Percentiles rank a stretch among this genome's conserved stretches.
These are phyloP conservation scores for Lipomyces lipofer DNA, from an alignment of 805 yeast genomes.

Conservation along the genomic window DNA sequence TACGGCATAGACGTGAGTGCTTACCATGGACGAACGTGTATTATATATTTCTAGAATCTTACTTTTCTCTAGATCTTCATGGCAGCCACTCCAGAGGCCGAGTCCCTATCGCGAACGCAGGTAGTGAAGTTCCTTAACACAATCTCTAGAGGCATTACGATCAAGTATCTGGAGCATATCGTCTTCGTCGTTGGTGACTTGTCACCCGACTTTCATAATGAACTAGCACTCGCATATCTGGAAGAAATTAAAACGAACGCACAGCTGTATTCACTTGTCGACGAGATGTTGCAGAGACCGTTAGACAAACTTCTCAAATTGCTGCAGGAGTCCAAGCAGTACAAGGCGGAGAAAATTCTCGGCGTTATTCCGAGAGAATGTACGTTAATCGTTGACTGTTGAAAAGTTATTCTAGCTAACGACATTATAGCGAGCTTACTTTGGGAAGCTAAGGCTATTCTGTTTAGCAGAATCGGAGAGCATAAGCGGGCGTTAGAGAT, in stretches of 20 bases:
- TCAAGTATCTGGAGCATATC: constrained; percentile 56
- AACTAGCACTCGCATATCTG: constrained; percentile 50
- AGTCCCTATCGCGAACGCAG: constrained; percentile 53
- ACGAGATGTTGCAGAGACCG: constrained; percentile 24
- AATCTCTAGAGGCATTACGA: constrained; percentile 39
- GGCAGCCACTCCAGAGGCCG: constrained; percentile 62
- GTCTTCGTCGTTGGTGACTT: constrained; percentile 45
- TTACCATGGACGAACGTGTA: too few species aligned
- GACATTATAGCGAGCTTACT: constrained; percentile 10
- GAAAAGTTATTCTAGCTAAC: neutral
- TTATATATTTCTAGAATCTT: neutral
- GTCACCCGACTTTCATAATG: constrained; percentile 46
- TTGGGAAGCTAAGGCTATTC: constrained; percentile 53
- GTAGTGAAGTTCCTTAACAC: constrained; percentile 55
- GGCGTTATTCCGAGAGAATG: constrained; percentile 35
- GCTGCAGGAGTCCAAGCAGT: constrained; percentile 40
- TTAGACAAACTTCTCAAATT: constrained; percentile 42
- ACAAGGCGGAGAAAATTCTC: constrained; percentile 45
- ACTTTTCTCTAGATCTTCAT: constrained; percentile 52
- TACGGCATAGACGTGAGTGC: constrained; percentile 42
- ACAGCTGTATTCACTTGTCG: constrained; percentile 22
- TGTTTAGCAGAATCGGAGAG: constrained; percentile 59
- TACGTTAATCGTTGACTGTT: neutral
- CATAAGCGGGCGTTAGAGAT: constrained; percentile 66
- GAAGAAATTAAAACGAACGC: constrained; percentile 34